A percentile compares a stretch with the other conserved stretches of the same genome.
These are phyloP conservation scores for Candida awuae DNA, from an alignment of 805 yeast species.

Conservation along the genomic window DNA sequence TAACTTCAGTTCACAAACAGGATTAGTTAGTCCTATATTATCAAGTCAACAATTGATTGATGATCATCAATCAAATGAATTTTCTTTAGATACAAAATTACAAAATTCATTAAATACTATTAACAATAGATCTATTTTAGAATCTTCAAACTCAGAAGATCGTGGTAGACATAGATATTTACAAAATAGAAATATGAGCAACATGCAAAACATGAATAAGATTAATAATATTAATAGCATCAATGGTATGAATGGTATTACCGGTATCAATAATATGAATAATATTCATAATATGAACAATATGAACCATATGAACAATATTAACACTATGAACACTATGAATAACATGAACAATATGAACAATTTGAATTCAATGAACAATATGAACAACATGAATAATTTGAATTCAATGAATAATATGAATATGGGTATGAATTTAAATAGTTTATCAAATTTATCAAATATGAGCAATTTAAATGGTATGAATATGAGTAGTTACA, in stretches of 20 bases:
- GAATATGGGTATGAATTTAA: not conserved
- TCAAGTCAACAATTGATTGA: constrained; percentile 19
- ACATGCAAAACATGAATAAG: not conserved
- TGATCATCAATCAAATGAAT: too few species aligned
- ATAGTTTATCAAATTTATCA: not conserved
- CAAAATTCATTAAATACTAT: constrained; percentile 25
- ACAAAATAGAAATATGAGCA: constrained; percentile 10
- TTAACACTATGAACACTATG: too few species aligned
- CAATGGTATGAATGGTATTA: not conserved
- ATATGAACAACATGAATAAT: not conserved
- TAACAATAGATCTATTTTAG: constrained; percentile 20
- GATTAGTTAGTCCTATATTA: constrained; percentile 9
- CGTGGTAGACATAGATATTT: constrained; percentile 10
- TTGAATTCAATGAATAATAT: not conserved
- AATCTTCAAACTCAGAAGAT: constrained; percentile 15
- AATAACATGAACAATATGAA: not conserved
- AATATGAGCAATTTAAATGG: not conserved
- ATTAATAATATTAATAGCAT: not conserved
- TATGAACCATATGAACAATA: constrained; percentile 3
- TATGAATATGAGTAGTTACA: not conserved
- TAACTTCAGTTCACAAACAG: constrained; percentile 1
- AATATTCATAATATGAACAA: constrained; percentile 2
- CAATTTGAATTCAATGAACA: not conserved
- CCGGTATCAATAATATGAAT: constrained; percentile 1
- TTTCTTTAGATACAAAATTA: constrained; percentile 18